phyloP scores from a whole-genome alignment of 108 stramenopile genomes.

The Nitzschia sp. region DNA sequence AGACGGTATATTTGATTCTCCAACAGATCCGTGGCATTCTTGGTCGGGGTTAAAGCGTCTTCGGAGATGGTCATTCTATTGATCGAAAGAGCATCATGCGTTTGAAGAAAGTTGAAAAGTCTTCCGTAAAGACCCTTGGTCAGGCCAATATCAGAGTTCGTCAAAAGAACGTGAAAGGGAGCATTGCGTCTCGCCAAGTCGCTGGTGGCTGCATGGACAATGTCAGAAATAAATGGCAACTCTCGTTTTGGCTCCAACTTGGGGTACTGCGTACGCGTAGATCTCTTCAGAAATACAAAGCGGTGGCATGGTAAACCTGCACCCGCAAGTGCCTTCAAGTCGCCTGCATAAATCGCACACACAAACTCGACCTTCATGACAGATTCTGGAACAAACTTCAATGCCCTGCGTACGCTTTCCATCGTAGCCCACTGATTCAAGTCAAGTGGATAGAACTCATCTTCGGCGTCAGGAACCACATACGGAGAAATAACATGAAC shows the following conservation, averaged over 20 bases:
- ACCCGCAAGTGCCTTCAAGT: background rate
- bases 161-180: slow-evolving; percentile 2
- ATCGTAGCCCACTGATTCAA: slow-evolving; percentile 19
- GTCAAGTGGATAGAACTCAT: background rate
- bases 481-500: slow-evolving; percentile 5
- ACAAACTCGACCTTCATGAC: slow-evolving; percentile 3
- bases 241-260: background rate
- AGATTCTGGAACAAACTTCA: background rate
- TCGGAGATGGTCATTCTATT: slow-evolving; percentile 11
- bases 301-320: slow-evolving; percentile 11
- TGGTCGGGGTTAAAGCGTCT: background rate
- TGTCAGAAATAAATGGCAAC: slow-evolving; percentile 18
- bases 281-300: slow-evolving; percentile 1
- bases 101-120: background rate
- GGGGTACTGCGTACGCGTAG: slow-evolving; percentile 15
- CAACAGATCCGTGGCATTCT: background rate
- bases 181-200: background rate
- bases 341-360: slow-evolving; percentile 8
- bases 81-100: slow-evolving; percentile 13
- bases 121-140: slow-evolving; percentile 16
- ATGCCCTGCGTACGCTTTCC: slow-evolving; percentile 17
- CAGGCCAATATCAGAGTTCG: slow-evolving; percentile 24
- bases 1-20: background rate
- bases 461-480: background rate
- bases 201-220: slow-evolving; percentile 4